phyloP scores from a whole-genome alignment of 371 early-diverging fungal genomes.

The Dichotomocladium elegans region DNA sequence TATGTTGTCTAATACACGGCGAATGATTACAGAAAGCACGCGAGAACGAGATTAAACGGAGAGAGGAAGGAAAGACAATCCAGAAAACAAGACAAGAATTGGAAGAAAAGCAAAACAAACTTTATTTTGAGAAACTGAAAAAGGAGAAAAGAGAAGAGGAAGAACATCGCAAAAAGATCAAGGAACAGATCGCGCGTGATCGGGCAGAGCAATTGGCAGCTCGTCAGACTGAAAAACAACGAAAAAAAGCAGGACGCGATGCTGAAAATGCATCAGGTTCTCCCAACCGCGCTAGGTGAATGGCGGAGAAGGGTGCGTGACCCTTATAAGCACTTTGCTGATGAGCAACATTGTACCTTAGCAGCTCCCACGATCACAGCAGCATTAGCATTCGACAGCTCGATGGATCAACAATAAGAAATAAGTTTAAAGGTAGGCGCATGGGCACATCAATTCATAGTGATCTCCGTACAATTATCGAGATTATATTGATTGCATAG shows the following conservation, averaged over 20 bases:
- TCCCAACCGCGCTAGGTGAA: not conserved
- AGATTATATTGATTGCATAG: slow-evolving; percentile 6
- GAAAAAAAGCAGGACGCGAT: not conserved
- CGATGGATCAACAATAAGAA: slow-evolving; percentile 38
- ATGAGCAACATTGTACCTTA: not conserved
- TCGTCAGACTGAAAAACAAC: slow-evolving; percentile 6
- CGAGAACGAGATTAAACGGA: slow-evolving; percentile 35
- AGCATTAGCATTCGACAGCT: slow-evolving; percentile 41
- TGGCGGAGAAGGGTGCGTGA: not conserved
- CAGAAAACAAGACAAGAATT: slow-evolving; percentile 23
- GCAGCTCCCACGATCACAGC: slow-evolving; percentile 9
- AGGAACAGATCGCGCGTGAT: slow-evolving; percentile 44
- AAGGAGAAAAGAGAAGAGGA: slow-evolving; percentile 40
- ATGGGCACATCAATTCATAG: too few relatives aligned
- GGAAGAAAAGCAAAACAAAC: slow-evolving; percentile 26
- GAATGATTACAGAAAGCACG: slow-evolving; percentile 14
- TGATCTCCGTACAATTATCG: too few relatives aligned
- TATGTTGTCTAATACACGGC: not conserved
- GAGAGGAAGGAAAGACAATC: slow-evolving; percentile 30
- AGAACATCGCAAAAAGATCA: slow-evolving; percentile 32
- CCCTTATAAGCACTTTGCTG: not conserved
- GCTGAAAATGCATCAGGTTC: not conserved
- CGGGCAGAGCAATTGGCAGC: slow-evolving; percentile 33
- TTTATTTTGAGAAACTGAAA: slow-evolving; percentile 34
- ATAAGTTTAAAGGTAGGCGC: slow-evolving; percentile 31